Evolutionary conservation across 2,329 filamentous ascomycete genomes (phyloP).

Genomic region (Pestalotiopsis sp.): DNA sequence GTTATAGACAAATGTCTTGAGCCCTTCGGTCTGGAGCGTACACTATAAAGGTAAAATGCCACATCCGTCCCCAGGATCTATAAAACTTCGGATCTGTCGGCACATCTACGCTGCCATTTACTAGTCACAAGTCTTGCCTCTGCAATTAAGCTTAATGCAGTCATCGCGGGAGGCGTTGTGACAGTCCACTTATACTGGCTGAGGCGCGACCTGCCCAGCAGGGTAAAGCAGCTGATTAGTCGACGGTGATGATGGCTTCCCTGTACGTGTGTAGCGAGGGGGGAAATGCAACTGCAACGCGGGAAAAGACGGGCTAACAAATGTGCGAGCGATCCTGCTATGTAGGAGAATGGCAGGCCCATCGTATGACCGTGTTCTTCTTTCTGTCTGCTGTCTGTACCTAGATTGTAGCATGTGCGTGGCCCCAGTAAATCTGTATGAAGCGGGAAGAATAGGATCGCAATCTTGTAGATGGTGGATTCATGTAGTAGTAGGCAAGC

Average conservation of each 20-base stretch:
- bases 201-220: slow-evolving; percentile 1
- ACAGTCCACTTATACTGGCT: not conserved
- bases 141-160: slow-evolving; percentile 7
- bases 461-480: not conserved
- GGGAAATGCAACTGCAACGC: slow-evolving; percentile 2
- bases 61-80: not conserved
- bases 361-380: not conserved
- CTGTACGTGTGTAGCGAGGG: not conserved
- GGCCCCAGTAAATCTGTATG: too few relatives aligned
- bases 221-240: not conserved
- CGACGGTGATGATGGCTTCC: not conserved
- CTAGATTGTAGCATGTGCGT: too few relatives aligned
- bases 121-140: not conserved
- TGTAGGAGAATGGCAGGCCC: not conserved
- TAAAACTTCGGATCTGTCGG: not conserved
- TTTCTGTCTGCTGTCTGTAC: not conserved
- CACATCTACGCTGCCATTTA: not conserved
- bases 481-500: not conserved
- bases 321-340: not conserved
- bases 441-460: not conserved
- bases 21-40: not conserved
- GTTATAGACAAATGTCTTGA: not conserved
- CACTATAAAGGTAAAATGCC: not conserved
- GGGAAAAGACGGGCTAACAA: not conserved
- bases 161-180: not conserved